Conservation (phyloP, 352 stramenopile species). For the Aphanomyces cochlioides region DNA sequence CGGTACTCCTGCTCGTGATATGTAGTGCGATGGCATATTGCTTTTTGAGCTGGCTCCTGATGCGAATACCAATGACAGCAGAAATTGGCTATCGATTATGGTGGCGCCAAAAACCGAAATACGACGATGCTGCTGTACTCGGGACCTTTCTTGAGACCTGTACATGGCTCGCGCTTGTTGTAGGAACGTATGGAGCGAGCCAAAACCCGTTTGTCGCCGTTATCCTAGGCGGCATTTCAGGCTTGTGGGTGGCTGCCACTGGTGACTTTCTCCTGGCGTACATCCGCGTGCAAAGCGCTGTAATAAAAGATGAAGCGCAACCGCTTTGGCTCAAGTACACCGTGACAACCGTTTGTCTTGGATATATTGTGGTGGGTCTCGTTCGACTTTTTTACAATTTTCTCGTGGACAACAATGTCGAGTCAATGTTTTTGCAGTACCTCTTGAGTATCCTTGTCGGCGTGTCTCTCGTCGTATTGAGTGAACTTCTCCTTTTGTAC, state of each 20-base stretch:
- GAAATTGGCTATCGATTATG: constrained; percentile 49
- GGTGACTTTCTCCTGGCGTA: constrained; percentile 62
- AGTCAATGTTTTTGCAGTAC: constrained; percentile 54
- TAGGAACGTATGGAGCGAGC: constrained; percentile 61
- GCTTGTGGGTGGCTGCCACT: constrained; percentile 43
- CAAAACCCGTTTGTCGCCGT: constrained; percentile 51
- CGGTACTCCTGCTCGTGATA: neutral
- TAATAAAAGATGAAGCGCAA: constrained; percentile 35
- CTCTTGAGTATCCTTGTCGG: constrained; percentile 69
- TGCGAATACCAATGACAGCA: constrained; percentile 25
- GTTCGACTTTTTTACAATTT: constrained; percentile 47
- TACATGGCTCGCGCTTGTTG: constrained; percentile 65
- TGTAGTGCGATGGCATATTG: constrained; percentile 48
- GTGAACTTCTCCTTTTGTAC: constrained; percentile 70
- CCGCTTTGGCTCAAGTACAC: constrained; percentile 68
- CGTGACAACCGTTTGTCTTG: constrained; percentile 59
- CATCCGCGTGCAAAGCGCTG: constrained; percentile 46
- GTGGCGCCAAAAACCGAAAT: constrained; percentile 42
- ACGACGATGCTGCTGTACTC: constrained; percentile 42
- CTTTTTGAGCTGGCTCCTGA: constrained; percentile 45
- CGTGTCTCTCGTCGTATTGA: constrained; percentile 68
- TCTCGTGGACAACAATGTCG: constrained; percentile 42
- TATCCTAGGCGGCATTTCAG: constrained; percentile 38
- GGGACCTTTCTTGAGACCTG: constrained; percentile 64
- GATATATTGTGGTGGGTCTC: constrained; percentile 58